phyloP scores from a whole-genome alignment of 2,329 filamentous ascomycete genomes.

The Biscogniauxia marginata region DNA sequence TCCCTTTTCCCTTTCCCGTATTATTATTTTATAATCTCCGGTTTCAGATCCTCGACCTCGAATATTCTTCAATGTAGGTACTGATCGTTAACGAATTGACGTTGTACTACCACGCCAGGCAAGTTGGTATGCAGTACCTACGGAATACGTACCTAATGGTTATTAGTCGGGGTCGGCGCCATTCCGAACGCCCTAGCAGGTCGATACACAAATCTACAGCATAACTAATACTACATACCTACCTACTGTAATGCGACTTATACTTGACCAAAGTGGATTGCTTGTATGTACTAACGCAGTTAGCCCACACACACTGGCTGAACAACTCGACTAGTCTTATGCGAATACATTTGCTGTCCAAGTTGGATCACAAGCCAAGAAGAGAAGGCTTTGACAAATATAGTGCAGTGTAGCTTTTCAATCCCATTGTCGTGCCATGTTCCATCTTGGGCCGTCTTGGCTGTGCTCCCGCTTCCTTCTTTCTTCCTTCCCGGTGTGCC shows the following conservation, averaged over 20 bases:
- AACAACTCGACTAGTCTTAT: neutral
- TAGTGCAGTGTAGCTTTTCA: no score
- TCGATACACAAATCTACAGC: no score
- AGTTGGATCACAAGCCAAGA: neutral
- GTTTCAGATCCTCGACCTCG: no score
- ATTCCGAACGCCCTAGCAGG: no score
- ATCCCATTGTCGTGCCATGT: neutral
- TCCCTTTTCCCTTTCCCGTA: no score
- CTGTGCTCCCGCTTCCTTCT: neutral
- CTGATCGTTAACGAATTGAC: neutral
- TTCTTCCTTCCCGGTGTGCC: neutral
- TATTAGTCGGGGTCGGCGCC: no score
- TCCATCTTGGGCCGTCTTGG: neutral
- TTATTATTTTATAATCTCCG: no score
- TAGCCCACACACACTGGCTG: neutral
- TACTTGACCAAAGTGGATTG: neutral
- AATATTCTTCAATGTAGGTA: no score
- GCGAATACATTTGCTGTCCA: neutral
- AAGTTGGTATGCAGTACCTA: no score
- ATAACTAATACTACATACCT: no score
- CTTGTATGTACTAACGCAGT: neutral
- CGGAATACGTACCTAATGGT: no score
- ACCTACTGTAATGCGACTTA: no score
- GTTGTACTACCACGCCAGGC: neutral
- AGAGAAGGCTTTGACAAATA: neutral